These are phyloP conservation scores for Atractiella rhizophila DNA, from an alignment of 768 basidiomycete species.

Conservation along the genomic window DNA sequence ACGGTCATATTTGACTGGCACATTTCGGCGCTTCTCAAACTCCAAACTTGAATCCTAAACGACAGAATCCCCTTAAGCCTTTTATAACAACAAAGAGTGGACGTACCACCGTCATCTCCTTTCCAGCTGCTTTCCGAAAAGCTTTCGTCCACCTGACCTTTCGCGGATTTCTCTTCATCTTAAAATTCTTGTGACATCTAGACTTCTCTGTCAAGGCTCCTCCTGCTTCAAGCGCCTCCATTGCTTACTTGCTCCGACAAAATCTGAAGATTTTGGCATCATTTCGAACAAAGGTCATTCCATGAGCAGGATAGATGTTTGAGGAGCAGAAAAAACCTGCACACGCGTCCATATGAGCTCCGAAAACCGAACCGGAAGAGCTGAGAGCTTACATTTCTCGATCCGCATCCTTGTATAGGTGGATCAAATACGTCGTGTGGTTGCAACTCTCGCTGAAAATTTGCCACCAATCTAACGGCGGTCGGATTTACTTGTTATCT, in stretches of 20 bases:
- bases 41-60: slow-evolving; percentile 84
- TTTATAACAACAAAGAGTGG: not conserved
- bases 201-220: not conserved
- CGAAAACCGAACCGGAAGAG: too few relatives aligned
- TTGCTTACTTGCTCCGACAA: slow-evolving; percentile 74
- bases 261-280: slow-evolving; percentile 95
- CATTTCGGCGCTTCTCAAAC: slow-evolving; percentile 94
- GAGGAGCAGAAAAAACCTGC: slow-evolving; percentile 97
- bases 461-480: too few relatives aligned
- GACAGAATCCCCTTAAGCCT: not conserved
- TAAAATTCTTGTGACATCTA: slow-evolving; percentile 99
- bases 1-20: slow-evolving; percentile 89
- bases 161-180: slow-evolving; percentile 98
- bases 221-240: slow-evolving; percentile 8
- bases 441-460: too few relatives aligned
- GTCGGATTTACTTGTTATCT: too few relatives aligned
- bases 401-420: too few relatives aligned
- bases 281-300: slow-evolving; percentile 70
- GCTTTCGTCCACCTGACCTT: slow-evolving; percentile 99
- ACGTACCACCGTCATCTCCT: slow-evolving; percentile 94
- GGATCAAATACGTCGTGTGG: too few relatives aligned
- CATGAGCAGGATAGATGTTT: slow-evolving; percentile 88
- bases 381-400: too few relatives aligned
- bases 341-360: too few relatives aligned
- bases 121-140: slow-evolving; percentile 91